These are phyloP conservation scores for Clarireedia monteithiana DNA, from an alignment of 2,329 filamentous ascomycete genomes.

Conservation along the genomic window DNA sequence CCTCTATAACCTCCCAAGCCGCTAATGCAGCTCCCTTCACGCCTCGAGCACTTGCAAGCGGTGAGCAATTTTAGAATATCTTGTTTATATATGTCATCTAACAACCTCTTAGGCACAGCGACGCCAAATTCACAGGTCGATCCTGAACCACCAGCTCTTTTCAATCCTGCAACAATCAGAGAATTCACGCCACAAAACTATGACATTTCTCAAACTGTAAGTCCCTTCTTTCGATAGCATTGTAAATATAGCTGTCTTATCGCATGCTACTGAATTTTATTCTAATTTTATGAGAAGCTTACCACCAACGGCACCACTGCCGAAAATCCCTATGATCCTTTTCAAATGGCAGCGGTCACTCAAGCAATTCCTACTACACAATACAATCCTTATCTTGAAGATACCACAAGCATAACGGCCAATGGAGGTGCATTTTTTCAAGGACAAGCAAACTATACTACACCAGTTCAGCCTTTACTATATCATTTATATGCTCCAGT, in stretches of 20 bases:
- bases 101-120: constrained; percentile 25
- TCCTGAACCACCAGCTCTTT: constrained; percentile 35
- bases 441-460: constrained; percentile 42
- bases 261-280: not conserved
- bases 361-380: constrained; percentile 44
- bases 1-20: constrained; percentile 76
- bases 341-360: constrained; percentile 49
- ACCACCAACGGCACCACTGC: constrained; percentile 41
- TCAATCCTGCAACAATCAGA: constrained; percentile 49
- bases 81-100: not conserved
- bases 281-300: constrained; percentile 27
- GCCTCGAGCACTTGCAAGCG: constrained; percentile 48
- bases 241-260: no score
- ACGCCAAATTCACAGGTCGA: constrained; percentile 26
- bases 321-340: constrained; percentile 56
- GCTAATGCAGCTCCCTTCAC: constrained; percentile 85
- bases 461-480: constrained; percentile 59
- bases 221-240: constrained; percentile 11
- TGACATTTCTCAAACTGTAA: constrained; percentile 43
- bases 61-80: constrained; percentile 14
- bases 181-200: constrained; percentile 53
- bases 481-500: constrained; percentile 91
- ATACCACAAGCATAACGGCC: constrained; percentile 43
- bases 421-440: constrained; percentile 60
- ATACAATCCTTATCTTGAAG: constrained; percentile 73